Percentiles rank a stretch among this genome's conserved stretches.
Evolutionary conservation across 768 basidiomycete species (phyloP).

Genomic region (Lactarius akahatsu): DNA sequence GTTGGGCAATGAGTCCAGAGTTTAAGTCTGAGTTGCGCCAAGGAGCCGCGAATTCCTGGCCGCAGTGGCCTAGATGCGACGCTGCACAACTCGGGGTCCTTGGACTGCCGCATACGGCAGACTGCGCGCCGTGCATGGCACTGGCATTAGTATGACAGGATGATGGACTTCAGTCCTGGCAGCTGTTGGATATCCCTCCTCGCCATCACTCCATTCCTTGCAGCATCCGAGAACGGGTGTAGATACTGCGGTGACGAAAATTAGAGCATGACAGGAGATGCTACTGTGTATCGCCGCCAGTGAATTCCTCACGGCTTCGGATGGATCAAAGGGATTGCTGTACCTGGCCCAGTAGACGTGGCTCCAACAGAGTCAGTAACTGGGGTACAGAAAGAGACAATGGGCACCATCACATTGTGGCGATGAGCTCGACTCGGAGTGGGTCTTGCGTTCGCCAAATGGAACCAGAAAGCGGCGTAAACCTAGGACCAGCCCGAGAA

Average conservation of each 20-base stretch:
- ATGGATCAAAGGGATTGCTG: not conserved
- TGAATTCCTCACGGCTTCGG: not conserved
- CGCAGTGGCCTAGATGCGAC: not conserved
- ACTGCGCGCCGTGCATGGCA: not conserved
- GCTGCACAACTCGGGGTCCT: no score
- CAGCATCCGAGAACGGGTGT: not conserved
- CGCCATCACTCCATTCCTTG: conserved; percentile 6
- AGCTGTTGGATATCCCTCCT: conserved; percentile 1
- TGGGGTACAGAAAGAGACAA: not conserved
- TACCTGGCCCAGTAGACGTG: conserved; percentile 3
- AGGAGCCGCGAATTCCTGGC: not conserved
- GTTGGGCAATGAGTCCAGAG: not conserved
- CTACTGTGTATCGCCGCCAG: not conserved
- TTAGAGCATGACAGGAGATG: conserved; percentile 7
- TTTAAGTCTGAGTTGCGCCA: not conserved
- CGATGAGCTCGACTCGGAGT: not conserved
- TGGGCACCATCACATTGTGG: not conserved
- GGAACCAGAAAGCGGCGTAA: not conserved
- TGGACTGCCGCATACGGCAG: not conserved
- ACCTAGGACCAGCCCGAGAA: not conserved
- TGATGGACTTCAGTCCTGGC: not conserved
- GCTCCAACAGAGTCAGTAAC: not conserved
- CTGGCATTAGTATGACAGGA: not conserved
- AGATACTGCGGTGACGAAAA: conserved; percentile 2
- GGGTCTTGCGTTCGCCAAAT: not conserved